A percentile compares a stretch with the other conserved stretches of the same genome.
Conservation (phyloP, 176 grass and related monocot species). For the Coix lacrymajobi region DNA sequence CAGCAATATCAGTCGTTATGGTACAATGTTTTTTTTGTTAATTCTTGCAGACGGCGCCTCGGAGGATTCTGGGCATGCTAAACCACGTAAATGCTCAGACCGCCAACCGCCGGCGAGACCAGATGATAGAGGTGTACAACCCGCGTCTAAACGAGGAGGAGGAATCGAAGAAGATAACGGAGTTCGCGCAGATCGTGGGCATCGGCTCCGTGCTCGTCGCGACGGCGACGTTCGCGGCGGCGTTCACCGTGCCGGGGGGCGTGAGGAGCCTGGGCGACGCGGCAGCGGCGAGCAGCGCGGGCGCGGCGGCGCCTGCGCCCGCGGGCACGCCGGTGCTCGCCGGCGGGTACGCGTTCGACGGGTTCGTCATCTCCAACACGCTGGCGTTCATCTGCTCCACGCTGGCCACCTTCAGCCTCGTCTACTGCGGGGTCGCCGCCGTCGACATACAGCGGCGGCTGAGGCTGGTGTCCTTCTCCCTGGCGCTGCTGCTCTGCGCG, state of each 20-base stretch:
- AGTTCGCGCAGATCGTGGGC: conserved; percentile 37
- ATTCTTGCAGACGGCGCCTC: neutral
- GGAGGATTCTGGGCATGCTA: neutral
- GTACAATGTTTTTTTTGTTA: no score
- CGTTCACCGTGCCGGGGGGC: conserved; percentile 15
- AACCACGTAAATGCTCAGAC: neutral
- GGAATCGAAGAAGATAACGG: conserved; percentile 20
- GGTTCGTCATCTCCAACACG: conserved; percentile 33
- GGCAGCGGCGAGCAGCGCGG: no score
- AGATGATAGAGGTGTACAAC: neutral
- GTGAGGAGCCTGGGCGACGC: neutral
- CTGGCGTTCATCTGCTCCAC: conserved; percentile 29
- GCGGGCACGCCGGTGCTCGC: conserved; percentile 7
- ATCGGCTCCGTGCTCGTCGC: conserved; percentile 30
- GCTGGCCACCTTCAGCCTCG: conserved; percentile 27
- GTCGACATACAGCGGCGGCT: conserved; percentile 25
- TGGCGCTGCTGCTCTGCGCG: conserved; percentile 2
- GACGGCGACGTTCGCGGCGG: conserved; percentile 33
- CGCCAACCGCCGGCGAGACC: neutral
- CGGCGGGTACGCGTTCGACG: neutral
- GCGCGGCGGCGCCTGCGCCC: no score
- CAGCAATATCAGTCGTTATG: no score
- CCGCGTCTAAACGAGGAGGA: neutral
- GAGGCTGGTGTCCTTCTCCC: conserved; percentile 8
- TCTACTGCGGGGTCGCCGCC: conserved; percentile 30